These are phyloP conservation scores for Colletotrichum caudatum DNA, from an alignment of 2,329 filamentous ascomycete species.

Conservation along the genomic window DNA sequence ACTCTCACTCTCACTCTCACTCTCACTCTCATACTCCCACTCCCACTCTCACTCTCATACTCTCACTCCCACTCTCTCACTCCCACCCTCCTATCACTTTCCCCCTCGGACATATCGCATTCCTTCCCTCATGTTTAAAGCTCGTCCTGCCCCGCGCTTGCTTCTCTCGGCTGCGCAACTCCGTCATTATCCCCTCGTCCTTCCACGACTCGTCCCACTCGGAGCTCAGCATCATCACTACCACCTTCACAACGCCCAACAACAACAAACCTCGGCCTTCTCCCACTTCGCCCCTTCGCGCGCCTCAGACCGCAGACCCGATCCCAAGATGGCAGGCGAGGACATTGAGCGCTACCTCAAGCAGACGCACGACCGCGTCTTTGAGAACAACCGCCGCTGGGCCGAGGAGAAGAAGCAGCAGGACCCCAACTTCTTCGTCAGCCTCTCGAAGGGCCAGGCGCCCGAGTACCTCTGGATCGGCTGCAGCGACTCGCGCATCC, in stretches of 20 bases:
- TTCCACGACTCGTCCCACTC: constrained; percentile 9
- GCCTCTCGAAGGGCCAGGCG: constrained; percentile 72
- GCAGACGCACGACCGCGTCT: constrained; percentile 74
- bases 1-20: neutral
- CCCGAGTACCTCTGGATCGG: constrained; percentile 89
- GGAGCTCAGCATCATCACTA: constrained; percentile 3
- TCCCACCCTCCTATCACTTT: neutral
- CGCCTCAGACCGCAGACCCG: constrained; percentile 10
- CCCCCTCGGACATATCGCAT: neutral
- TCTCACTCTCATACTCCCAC: neutral
- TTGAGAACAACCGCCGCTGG: constrained; percentile 77
- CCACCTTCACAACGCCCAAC: neutral
- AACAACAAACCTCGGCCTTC: constrained; percentile 13
- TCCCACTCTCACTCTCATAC: neutral
- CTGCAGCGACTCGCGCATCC: constrained; percentile 90
- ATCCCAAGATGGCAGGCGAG: constrained; percentile 41
- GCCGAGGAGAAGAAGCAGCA: constrained; percentile 67
- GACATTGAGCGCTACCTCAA: constrained; percentile 61
- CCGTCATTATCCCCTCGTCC: constrained; percentile 1
- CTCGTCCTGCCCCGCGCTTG: constrained; percentile 22
- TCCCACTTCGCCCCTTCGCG: constrained; percentile 20
- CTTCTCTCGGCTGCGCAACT: constrained; percentile 28
- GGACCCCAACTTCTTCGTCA: constrained; percentile 74
- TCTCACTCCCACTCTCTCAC: no score
- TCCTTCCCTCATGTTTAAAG: constrained; percentile 34